A percentile compares a stretch with the other conserved stretches of the same genome.
phyloP scores from a whole-genome alignment of 1,139 yeast species.

The Lodderomyces metapsilosis region DNA sequence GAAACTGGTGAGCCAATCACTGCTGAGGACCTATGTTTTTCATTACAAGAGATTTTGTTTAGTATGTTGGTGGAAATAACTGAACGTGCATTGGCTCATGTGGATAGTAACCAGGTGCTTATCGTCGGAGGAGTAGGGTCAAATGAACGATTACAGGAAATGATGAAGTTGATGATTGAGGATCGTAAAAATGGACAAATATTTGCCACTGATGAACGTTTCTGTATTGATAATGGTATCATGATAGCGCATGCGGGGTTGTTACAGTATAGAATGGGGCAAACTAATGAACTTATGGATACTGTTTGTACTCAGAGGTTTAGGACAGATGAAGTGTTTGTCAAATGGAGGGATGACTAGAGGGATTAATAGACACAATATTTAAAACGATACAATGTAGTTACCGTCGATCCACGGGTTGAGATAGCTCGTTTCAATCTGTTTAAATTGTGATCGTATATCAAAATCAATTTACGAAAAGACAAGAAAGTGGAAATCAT shows the following conservation, averaged over 20 bases:
- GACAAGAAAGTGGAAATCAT: slow-evolving; percentile 6
- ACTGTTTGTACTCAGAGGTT: slow-evolving; percentile 92
- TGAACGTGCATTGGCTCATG: slow-evolving; percentile 98
- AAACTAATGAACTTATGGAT: slow-evolving; percentile 54
- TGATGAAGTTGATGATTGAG: slow-evolving; percentile 92
- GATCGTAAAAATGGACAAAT: slow-evolving; percentile 81
- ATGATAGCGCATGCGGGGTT: slow-evolving; percentile 99
- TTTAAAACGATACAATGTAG: too few relatives aligned
- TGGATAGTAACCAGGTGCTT: slow-evolving; percentile 80
- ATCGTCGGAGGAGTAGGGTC: slow-evolving; percentile 99
- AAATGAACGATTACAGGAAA: slow-evolving; percentile 83
- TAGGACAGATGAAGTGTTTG: slow-evolving; percentile 89
- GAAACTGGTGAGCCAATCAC: slow-evolving; percentile 62
- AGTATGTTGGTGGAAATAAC: slow-evolving; percentile 98
- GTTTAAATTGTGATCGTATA: slow-evolving; percentile 22
- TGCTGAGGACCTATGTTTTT: slow-evolving; percentile 85
- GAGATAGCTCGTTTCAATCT: slow-evolving; percentile 7
- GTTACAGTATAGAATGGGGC: slow-evolving; percentile 81
- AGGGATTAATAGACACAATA: neutral
- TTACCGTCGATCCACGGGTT: slow-evolving; percentile 12
- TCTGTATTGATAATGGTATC: slow-evolving; percentile 95
- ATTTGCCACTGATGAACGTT: slow-evolving; percentile 93
- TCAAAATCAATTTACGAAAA: slow-evolving; percentile 20
- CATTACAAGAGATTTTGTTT: slow-evolving; percentile 86
- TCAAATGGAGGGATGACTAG: slow-evolving; percentile 77